A percentile compares a stretch with the other conserved stretches of the same genome.
phyloP scores from a whole-genome alignment of 768 basidiomycete genomes.

The Tylopilus sp. region DNA sequence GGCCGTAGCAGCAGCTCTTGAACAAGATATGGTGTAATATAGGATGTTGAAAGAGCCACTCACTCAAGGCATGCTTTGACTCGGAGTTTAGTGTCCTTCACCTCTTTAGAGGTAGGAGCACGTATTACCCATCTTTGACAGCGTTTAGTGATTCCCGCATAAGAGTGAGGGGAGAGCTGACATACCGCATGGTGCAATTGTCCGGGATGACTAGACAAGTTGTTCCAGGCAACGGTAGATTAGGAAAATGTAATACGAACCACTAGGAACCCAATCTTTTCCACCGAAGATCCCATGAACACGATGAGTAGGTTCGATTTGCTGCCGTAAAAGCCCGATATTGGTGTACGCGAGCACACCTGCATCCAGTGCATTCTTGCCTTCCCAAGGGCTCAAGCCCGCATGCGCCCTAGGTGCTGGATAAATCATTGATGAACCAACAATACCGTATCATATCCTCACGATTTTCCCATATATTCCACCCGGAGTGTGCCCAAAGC shows the following conservation, averaged over 20 bases:
- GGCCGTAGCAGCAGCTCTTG: conserved; percentile 67
- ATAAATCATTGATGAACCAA: too few relatives aligned
- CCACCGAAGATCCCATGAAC: conserved; percentile 80
- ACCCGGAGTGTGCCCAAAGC: conserved; percentile 58
- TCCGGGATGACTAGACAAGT: conserved; percentile 71
- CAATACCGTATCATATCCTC: too few relatives aligned
- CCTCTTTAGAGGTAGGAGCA: conserved; percentile 62
- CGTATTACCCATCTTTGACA: conserved; percentile 63
- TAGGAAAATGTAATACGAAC: conserved; percentile 35
- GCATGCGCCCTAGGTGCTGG: conserved; percentile 60
- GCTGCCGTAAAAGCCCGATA: conserved; percentile 77
- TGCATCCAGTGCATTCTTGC: conserved; percentile 79
- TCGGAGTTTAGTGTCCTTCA: conserved; percentile 52
- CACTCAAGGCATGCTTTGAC: conserved; percentile 74
- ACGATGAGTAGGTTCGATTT: conserved; percentile 71
- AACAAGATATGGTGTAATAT: not conserved
- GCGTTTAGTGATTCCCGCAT: not conserved
- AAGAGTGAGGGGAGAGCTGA: not conserved
- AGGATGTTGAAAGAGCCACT: conserved; percentile 18
- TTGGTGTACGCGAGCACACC: conserved; percentile 83
- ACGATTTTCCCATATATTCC: conserved; percentile 77
- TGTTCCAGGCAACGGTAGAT: not conserved
- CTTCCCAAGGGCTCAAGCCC: conserved; percentile 80
- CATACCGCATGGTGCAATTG: conserved; percentile 68
- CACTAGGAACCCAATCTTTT: conserved; percentile 69